Evolutionary conservation across 2,329 filamentous ascomycete species (phyloP).

Genomic region (Penicillium thymicola): DNA sequence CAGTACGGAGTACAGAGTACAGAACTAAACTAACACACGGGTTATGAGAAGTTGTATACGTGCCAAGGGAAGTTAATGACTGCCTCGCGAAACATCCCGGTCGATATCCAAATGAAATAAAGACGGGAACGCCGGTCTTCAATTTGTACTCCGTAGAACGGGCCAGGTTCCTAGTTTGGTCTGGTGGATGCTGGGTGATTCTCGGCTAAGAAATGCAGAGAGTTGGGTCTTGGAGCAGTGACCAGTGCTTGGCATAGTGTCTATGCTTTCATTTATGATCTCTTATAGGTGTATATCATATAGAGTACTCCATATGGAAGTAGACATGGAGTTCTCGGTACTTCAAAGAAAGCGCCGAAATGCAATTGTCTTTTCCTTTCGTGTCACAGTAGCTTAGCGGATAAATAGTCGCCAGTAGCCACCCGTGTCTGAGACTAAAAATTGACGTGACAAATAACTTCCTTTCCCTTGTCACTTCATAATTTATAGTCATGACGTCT

Average conservation of each 20-base stretch:
- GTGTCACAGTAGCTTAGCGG: not conserved
- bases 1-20: too few species aligned
- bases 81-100: not conserved
- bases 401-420: not conserved
- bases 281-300: too few species aligned
- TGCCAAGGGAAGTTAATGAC: not conserved
- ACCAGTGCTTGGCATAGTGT: not conserved
- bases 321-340: not conserved
- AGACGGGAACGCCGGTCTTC: not conserved
- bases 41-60: not conserved
- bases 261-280: not conserved
- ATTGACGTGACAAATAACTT: not conserved
- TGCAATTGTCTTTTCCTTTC: slow-evolving; percentile 7
- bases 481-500: not conserved
- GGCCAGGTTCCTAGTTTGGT: not conserved
- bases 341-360: not conserved
- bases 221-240: not conserved
- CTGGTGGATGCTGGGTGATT: not conserved
- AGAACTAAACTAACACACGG: not conserved
- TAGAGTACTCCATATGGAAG: not conserved
- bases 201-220: not conserved
- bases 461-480: not conserved
- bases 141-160: not conserved
- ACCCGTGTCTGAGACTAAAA: not conserved
- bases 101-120: not conserved